These are phyloP conservation scores for Coix lacrymajobi DNA, from an alignment of 176 grass and related monocot genomes.

Conservation along the genomic window DNA sequence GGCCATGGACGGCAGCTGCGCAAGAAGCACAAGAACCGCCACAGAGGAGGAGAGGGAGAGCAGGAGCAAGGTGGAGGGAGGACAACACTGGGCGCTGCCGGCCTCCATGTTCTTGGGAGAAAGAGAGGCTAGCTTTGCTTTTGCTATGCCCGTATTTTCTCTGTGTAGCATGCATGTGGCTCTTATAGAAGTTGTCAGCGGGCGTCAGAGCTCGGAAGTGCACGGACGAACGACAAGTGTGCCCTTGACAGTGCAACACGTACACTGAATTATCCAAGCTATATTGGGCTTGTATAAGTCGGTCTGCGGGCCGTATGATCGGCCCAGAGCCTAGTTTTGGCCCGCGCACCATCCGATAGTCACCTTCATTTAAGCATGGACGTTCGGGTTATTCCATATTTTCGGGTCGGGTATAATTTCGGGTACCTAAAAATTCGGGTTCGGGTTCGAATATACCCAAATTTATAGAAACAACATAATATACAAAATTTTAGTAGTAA, in stretches of 20 bases:
- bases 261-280: too few relatives aligned
- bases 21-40: background rate
- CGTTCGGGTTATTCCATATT: too few relatives aligned
- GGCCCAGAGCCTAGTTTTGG: too few relatives aligned
- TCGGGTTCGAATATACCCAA: too few relatives aligned
- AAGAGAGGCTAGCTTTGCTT: background rate
- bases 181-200: background rate
- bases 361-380: too few relatives aligned
- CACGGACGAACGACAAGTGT: background rate
- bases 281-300: background rate
- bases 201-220: background rate
- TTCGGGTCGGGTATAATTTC: too few relatives aligned
- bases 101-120: constrained; percentile 20
- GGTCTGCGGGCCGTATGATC: background rate
- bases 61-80: background rate
- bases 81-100: background rate
- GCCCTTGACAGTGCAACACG: too few relatives aligned
- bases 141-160: background rate
- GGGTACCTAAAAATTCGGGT: too few relatives aligned
- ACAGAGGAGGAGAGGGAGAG: background rate
- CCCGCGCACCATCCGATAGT: too few relatives aligned
- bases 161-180: background rate
- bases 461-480: too few relatives aligned
- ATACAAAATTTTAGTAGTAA: too few relatives aligned
- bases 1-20: constrained; percentile 3